Conservation (phyloP, 2,329 filamentous ascomycete species). For the Aspergillus latus region DNA sequence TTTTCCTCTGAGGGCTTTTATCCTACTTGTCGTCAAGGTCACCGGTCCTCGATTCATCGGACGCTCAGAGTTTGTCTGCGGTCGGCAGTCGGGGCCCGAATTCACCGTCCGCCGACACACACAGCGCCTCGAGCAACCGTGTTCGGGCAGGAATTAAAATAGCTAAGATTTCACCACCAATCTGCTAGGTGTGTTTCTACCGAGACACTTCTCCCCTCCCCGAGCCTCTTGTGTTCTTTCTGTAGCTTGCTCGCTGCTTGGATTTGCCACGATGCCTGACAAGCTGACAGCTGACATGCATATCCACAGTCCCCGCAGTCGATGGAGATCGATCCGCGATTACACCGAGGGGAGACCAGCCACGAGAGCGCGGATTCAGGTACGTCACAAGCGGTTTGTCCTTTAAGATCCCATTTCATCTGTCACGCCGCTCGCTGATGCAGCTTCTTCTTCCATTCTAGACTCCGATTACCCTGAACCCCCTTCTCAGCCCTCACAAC, state of each 20-base stretch:
- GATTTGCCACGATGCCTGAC: constrained; percentile 11
- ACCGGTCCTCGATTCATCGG: too few species aligned
- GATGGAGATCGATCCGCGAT: constrained; percentile 39
- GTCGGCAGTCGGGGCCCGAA: constrained; percentile 12
- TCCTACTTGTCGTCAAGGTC: too few species aligned
- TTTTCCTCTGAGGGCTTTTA: too few species aligned
- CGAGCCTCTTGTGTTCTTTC: neutral
- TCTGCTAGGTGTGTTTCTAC: neutral
- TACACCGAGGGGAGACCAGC: constrained; percentile 25
- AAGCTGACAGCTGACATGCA: constrained; percentile 4
- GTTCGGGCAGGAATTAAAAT: neutral
- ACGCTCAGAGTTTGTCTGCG: neutral
- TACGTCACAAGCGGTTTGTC: constrained; percentile 2
- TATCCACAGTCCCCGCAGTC: constrained; percentile 19
- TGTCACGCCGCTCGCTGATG: constrained; percentile 12
- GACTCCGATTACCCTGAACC: constrained; percentile 30
- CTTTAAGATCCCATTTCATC: constrained; percentile 1
- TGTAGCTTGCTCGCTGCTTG: neutral
- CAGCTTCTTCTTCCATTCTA: constrained; percentile 8
- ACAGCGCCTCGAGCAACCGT: neutral
- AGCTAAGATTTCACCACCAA: neutral
- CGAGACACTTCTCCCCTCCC: neutral
- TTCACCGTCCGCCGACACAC: constrained; percentile 2
- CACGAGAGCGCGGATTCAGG: constrained; percentile 13
- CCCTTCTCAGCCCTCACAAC: constrained; percentile 24